phyloP scores from a whole-genome alignment of 2,329 filamentous ascomycete species.

The Geosmithia putterillii region DNA sequence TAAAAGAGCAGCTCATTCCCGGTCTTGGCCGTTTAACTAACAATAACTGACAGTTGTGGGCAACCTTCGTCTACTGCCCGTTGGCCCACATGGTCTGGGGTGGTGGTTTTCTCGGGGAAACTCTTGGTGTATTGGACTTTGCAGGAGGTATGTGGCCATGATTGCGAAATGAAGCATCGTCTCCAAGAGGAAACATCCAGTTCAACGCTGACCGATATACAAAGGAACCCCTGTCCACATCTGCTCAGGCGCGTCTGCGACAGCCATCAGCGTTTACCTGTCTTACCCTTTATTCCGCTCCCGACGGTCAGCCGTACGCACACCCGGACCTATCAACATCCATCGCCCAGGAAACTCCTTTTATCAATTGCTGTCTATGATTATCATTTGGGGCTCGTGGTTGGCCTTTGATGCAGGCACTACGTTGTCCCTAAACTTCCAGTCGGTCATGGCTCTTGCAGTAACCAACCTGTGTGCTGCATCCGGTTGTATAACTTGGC shows the following conservation, averaged over 20 bases:
- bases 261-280: conserved; percentile 7
- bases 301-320: conserved; percentile 3
- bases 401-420: conserved; percentile 7
- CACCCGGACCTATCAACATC: conserved; percentile 5
- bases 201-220: background rate
- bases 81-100: conserved; percentile 9
- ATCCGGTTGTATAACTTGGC: conserved; percentile 6
- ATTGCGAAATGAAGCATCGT: too few species aligned
- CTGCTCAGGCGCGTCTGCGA: conserved; percentile 7
- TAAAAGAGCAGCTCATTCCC: background rate
- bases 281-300: conserved; percentile 8
- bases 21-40: background rate
- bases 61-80: conserved; percentile 8
- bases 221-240: conserved; percentile 5
- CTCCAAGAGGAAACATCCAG: too few species aligned
- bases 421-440: conserved; percentile 6
- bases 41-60: conserved; percentile 4
- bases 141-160: conserved; percentile 6
- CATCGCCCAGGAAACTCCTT: conserved; percentile 7
- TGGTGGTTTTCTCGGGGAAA: conserved; percentile 7
- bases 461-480: conserved; percentile 7
- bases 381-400: conserved; percentile 9
- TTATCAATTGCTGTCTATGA: conserved; percentile 6
- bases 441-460: conserved; percentile 7
- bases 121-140: conserved; percentile 6